Conservation (phyloP, 495 filamentous ascomycete genomes). For the Aspergillus ostianus region DNA sequence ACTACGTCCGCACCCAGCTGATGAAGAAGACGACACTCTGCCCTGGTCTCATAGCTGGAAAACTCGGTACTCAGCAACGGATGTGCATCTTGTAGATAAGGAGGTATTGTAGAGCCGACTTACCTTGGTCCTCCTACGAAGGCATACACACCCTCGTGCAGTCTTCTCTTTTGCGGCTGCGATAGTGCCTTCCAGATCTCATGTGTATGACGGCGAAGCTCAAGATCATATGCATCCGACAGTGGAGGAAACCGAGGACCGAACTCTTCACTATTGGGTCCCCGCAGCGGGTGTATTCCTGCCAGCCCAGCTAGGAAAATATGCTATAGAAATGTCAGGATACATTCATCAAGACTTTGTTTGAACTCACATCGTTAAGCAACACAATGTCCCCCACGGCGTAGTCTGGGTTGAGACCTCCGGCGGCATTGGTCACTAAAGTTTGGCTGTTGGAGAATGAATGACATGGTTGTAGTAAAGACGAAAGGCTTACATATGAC, state of each 20-base stretch:
- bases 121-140: constrained; percentile 71
- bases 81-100: not conserved
- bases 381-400: constrained; percentile 70
- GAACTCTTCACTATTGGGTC: constrained; percentile 66
- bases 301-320: constrained; percentile 72
- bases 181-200: constrained; percentile 55
- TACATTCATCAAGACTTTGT: not conserved
- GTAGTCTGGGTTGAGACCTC: constrained; percentile 67
- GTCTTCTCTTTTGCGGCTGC: constrained; percentile 37
- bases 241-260: constrained; percentile 70
- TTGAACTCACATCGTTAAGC: constrained; percentile 61
- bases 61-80: constrained; percentile 10
- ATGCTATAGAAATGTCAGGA: constrained; percentile 44
- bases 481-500: constrained; percentile 52
- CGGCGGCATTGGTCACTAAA: constrained; percentile 73
- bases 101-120: constrained; percentile 17
- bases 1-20: constrained; percentile 69
- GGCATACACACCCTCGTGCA: constrained; percentile 76
- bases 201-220: constrained; percentile 60
- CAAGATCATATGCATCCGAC: constrained; percentile 75
- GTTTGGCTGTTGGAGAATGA: constrained; percentile 17
- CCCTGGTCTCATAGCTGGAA: constrained; percentile 69
- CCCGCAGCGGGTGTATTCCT: constrained; percentile 68
- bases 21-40: constrained; percentile 72
- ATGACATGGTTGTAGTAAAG: constrained; percentile 6